phyloP scores from a whole-genome alignment of 1,139 yeast genomes.

The Hemisphaericaspora lyxosophila region DNA sequence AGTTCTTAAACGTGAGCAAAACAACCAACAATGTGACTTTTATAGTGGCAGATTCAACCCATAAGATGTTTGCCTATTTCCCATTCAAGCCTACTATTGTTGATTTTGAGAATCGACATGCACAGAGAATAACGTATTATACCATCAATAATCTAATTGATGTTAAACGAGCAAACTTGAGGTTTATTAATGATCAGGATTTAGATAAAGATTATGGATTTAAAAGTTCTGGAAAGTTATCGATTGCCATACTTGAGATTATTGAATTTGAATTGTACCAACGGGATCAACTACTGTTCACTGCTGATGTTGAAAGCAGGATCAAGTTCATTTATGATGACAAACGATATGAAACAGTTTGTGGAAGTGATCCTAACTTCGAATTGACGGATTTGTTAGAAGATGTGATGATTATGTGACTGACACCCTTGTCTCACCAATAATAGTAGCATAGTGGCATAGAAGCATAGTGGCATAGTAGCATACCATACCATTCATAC shows the following conservation, averaged over 20 bases:
- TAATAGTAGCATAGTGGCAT: no score
- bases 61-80: constrained; percentile 31
- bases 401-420: no score
- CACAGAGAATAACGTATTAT: constrained; percentile 33
- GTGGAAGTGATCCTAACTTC: constrained; percentile 6
- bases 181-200: constrained; percentile 20
- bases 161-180: constrained; percentile 27
- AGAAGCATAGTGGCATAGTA: no score
- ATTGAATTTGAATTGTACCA: constrained; percentile 28
- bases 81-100: constrained; percentile 28
- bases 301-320: constrained; percentile 17
- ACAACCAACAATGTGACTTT: constrained; percentile 26
- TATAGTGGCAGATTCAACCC: constrained; percentile 32
- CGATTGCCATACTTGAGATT: constrained; percentile 26
- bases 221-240: constrained; percentile 11
- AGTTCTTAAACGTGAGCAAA: constrained; percentile 19
- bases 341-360: constrained; percentile 12
- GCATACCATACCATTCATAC: no score
- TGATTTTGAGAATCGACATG: constrained; percentile 29
- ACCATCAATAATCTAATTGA: constrained; percentile 26
- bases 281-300: constrained; percentile 27
- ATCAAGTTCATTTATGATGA: constrained; percentile 26
- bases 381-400: constrained; percentile 3
- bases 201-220: constrained; percentile 16
- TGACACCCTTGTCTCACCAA: no score